Evolutionary conservation across 2,329 filamentous ascomycete species (phyloP).

Genomic region (Alternaria angustiovoidea): DNA sequence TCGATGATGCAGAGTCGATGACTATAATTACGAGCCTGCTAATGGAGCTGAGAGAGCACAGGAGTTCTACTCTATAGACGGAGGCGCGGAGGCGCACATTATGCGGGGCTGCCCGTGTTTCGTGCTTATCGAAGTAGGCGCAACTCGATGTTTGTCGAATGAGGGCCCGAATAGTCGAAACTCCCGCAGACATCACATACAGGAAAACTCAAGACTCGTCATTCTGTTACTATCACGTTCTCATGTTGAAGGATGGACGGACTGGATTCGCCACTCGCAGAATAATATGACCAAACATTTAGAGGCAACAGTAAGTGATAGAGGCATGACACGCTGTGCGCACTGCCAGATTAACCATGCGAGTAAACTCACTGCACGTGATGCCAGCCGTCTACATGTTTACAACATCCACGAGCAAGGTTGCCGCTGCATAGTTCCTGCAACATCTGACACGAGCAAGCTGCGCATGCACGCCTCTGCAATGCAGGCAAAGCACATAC

Average conservation of each 20-base stretch:
- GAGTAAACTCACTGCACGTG: not conserved
- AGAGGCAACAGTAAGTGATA: not conserved
- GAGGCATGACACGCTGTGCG: not conserved
- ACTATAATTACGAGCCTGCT: no score
- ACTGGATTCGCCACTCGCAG: not conserved
- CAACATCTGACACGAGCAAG: slow-evolving; percentile 9
- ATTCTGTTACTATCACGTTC: not conserved
- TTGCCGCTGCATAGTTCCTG: not conserved
- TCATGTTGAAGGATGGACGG: not conserved
- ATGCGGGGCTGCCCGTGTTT: not conserved
- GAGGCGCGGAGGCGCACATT: not conserved
- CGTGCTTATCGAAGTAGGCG: not conserved
- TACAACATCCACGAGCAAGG: slow-evolving; percentile 2
- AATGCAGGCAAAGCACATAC: slow-evolving; percentile 14
- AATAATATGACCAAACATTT: not conserved
- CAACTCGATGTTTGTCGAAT: not conserved
- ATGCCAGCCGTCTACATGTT: not conserved
- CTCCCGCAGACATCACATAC: not conserved
- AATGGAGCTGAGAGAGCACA: not conserved
- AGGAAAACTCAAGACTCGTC: not conserved
- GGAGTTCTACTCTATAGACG: not conserved
- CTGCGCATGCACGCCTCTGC: slow-evolving; percentile 12
- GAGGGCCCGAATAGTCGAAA: not conserved
- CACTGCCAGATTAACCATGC: not conserved
- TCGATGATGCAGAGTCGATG: not conserved